These are phyloP conservation scores for Leishmania turanica DNA, from an alignment of 208 protist species.

Conservation along the genomic window DNA sequence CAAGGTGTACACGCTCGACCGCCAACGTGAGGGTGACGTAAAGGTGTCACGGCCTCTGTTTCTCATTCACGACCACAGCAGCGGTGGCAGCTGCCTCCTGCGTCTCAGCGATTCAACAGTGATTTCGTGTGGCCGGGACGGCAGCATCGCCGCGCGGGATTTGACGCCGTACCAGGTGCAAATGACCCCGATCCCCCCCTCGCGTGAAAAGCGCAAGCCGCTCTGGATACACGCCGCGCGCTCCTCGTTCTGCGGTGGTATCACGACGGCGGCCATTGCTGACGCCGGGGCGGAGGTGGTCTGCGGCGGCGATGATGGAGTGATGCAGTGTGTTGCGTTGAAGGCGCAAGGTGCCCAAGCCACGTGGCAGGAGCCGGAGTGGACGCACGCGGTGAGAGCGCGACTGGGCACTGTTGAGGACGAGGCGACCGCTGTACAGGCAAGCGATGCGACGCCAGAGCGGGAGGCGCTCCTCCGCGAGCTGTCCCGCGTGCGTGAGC, in stretches of 20 bases:
- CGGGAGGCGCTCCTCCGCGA: constrained; percentile 5
- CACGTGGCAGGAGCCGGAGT: constrained; percentile 51
- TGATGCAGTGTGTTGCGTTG: constrained; percentile 26
- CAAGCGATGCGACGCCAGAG: background rate
- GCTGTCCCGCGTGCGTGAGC: constrained; percentile 44
- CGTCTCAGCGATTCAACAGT: constrained; percentile 39
- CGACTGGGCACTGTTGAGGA: background rate
- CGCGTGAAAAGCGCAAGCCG: constrained; percentile 77
- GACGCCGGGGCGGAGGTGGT: constrained; percentile 7
- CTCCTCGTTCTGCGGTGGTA: constrained; percentile 55
- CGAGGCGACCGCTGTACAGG: background rate
- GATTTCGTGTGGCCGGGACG: constrained; percentile 70
- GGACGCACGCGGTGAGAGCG: constrained; percentile 12
- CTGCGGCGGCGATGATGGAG: constrained; percentile 28
- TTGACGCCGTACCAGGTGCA: constrained; percentile 62
- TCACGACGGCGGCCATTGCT: constrained; percentile 38
- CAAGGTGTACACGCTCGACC: constrained; percentile 82
- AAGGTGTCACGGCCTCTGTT: constrained; percentile 69
- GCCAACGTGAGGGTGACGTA: constrained; percentile 57
- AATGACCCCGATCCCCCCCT: constrained; percentile 71
- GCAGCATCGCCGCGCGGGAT: constrained; percentile 65
- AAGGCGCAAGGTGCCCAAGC: constrained; percentile 3
- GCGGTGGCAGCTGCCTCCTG: constrained; percentile 55
- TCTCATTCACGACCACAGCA: constrained; percentile 77
- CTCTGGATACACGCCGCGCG: constrained; percentile 37